Base-by-base conservation (phyloP, 192 early-diverging fungal genomes). In the Linnemannia zychae region DNA sequence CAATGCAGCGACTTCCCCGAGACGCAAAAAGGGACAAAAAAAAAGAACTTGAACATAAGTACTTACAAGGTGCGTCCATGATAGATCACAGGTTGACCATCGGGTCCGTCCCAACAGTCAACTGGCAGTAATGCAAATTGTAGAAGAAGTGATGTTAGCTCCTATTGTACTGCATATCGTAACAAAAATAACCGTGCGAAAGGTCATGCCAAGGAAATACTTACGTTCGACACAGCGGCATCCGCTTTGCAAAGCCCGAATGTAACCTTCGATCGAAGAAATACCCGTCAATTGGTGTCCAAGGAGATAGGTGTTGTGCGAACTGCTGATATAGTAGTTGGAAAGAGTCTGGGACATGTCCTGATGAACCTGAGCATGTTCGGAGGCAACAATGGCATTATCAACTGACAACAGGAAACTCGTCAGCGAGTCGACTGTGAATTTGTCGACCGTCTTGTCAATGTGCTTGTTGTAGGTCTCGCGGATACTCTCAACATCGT, bases 291-390 rank as follows among this genome's bases (percentile, higher is more conserved):
- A 80, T 88, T 98, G 97, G 74, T 97, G 93, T 15, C 96, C 93
- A 1, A 94, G 81, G 22, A 98, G 91, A 79, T 98, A 97, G 72
- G 97, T 98, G 82, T 98, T 98, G 78, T 98, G 97, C 24, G 95
- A 96, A 1, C 96, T 94, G 67, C 94, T 93, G 57, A 98, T 94
- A 53, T 91, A 97, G 86, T 98, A 98, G 72, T 95, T 90, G 68
- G 88, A 92, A 12, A 98, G 75, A 4, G 95, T 94, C 72, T 88
- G 89, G 33, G 87, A 84, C 94, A 96, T 95, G 52, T 94, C 92
- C 47, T 94, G 91, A 65, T 88, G 90, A 20, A 93, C 86, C 22
- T 88, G 80, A 7, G 79, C 75, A 38, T 94, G 90, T 18, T 68
- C 40, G 52, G 92, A 89, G 3, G 89, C 77, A 66, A 94, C 90